Evolutionary conservation across 768 basidiomycete species (phyloP).

Genomic region (Boletus sensibilis): DNA sequence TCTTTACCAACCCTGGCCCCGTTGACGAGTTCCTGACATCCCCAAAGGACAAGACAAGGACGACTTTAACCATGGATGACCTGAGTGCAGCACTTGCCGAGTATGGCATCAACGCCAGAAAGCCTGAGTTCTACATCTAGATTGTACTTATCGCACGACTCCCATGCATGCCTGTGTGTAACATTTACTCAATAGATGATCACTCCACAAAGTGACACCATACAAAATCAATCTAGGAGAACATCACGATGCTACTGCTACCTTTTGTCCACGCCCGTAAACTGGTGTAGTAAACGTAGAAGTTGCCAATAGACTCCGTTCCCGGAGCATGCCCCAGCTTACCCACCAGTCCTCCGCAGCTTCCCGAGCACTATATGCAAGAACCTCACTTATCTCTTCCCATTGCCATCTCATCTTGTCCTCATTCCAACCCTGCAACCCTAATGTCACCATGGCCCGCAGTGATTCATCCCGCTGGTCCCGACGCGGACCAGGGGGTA

Average conservation of each 20-base stretch:
- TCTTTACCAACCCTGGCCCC: slow-evolving; percentile 5
- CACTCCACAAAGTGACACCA: not conserved
- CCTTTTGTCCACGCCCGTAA: not conserved
- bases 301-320: slow-evolving; percentile 26
- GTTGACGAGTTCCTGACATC: slow-evolving; percentile 5
- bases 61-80: slow-evolving; percentile 97
- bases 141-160: slow-evolving; percentile 2
- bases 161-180: not conserved
- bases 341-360: slow-evolving; percentile 62
- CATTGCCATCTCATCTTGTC: slow-evolving; percentile 45
- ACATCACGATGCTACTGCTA: not conserved
- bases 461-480: slow-evolving; percentile 42
- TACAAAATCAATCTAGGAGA: not conserved
- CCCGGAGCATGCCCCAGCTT: slow-evolving; percentile 46
- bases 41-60: slow-evolving; percentile 81
- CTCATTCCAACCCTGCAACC: slow-evolving; percentile 42
- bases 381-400: slow-evolving; percentile 49
- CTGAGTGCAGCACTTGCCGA: slow-evolving; percentile 89
- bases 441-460: slow-evolving; percentile 10
- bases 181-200: slow-evolving; percentile 4
- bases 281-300: not conserved
- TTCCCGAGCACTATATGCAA: slow-evolving; percentile 50
- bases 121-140: slow-evolving; percentile 91
- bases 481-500: slow-evolving; percentile 42
- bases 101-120: slow-evolving; percentile 91